Evolutionary conservation across 495 filamentous ascomycete species (phyloP).

Genomic region (Aspergillus cavernicola): DNA sequence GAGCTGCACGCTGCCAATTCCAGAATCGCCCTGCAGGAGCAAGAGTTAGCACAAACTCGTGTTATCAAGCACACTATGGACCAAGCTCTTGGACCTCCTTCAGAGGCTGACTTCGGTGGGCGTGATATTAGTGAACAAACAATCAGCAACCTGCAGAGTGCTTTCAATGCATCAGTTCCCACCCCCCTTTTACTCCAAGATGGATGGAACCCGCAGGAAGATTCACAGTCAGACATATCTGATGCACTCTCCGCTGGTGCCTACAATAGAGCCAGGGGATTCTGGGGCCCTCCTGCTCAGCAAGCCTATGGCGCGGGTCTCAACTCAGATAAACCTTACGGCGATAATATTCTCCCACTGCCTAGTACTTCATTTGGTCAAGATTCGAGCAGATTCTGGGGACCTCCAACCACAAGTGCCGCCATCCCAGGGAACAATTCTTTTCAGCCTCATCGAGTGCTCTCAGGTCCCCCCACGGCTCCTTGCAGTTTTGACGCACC

Average conservation of each 20-base stretch:
- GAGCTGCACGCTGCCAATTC: constrained; percentile 77
- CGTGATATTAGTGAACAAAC: constrained; percentile 52
- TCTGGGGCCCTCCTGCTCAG: constrained; percentile 52
- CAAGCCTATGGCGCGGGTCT: constrained; percentile 23
- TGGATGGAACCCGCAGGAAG: constrained; percentile 63
- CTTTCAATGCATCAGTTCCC: constrained; percentile 51
- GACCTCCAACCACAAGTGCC: constrained; percentile 18
- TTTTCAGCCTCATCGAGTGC: constrained; percentile 35
- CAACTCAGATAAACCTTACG: constrained; percentile 30
- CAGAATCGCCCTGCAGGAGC: constrained; percentile 76
- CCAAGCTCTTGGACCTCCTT: constrained; percentile 62
- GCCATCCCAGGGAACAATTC: constrained; percentile 17
- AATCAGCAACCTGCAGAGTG: constrained; percentile 48
- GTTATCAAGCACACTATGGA: constrained; percentile 72
- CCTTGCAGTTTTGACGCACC: constrained; percentile 30
- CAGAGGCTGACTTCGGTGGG: constrained; percentile 50
- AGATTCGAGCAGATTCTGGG: constrained; percentile 35
- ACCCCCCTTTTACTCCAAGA: constrained; percentile 51
- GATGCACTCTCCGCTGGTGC: constrained; percentile 58
- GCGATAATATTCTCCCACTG: constrained; percentile 21
- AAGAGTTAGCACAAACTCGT: constrained; percentile 77
- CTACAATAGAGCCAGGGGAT: constrained; percentile 57
- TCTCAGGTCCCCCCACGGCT: constrained; percentile 37
- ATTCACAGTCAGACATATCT: constrained; percentile 59
- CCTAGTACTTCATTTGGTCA: constrained; percentile 23